Evolutionary conservation across 305 asterid genomes (phyloP), one percentile per base, ranked within the genome.

Genomic region (Solanum hybrid): DNA sequence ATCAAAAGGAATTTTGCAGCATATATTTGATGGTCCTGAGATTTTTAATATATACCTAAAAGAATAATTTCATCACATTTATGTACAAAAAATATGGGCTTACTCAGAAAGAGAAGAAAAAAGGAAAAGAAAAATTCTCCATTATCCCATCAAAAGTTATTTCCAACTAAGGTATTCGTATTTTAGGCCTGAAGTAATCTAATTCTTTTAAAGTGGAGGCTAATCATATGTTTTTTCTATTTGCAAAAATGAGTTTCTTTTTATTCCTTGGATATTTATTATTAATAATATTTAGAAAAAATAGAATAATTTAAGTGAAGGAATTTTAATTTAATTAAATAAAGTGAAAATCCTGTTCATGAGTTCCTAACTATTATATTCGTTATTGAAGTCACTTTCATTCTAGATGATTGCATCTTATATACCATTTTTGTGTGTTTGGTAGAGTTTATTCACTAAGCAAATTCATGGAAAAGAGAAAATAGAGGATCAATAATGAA

Each of bases 21-120:
- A 17, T 84, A 84, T 84, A 45, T 84, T 84, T 84, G 88, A 84
- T 84, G 88, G 75, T 84, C 75, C 76, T 20, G 88, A 36, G 20
- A 45, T 51, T 84, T 45, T 27, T 15, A 15, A 82, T 82, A 51
- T 31, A 83, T 27, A 32, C 76, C 75, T 29, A 51, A 84, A 51
- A 84, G 41, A 84, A 51, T 84, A 29, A 84, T 84, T 45, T 68
- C 31, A 51, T 84, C 76, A 51, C 20, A 84, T 29, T 29, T 45
- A 82, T 15, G 36, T 38, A 13, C 14, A 33, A 33, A 77, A 77
- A 31, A 77, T 81, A 38, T 39, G 38, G 73, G 37, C 27, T 27
- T 82, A 41, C 26, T 11, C 68, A 82, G 24, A 9, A 27, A 83
- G 20, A 10, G 7, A 45, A 83, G 27, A 83, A 83, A 78, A 27